Base-by-base conservation (phyloP, 495 filamentous ascomycete genomes). In the Diplogelasinospora grovesii region DNA sequence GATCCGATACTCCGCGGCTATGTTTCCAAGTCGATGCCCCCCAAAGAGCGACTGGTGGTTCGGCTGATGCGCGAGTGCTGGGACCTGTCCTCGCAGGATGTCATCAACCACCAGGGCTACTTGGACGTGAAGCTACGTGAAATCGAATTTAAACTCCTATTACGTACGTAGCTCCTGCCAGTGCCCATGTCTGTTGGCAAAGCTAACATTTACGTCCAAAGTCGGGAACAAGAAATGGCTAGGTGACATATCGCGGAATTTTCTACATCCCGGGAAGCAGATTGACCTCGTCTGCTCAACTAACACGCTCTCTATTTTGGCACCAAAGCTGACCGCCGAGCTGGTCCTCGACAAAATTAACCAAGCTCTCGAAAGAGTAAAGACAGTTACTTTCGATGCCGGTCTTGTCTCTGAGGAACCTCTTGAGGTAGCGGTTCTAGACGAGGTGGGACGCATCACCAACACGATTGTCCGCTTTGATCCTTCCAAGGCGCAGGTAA, bases 1-100 rank as follows among this genome's bases (percentile, higher is more conserved):
- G 42, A 53, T 20, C 27, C 39, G 9, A 37, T 31, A n/a, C 29
- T 60, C n/a, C 39, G 39, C 6, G 58, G 53, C 6, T 61, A 65
- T 23, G 27, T 55, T 23, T 20, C 40, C 19, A 39, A 41, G 22
- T 34, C 29, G n/a, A 53, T 49, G 38, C 35, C 36, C 5, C 39
- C 32, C 8, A 69, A 67, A 41, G 39, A 61, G 44, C 50, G 39
- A 41, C 45, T 71, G 22, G 73, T 49, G 9, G 39, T 60, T 24
- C 39, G 48, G 28, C 15, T 70, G 30, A 56, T 70, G 52, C 65
- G 65, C 4, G 46, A 68, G 15, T 64, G 61, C 45, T 72, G 68
- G 68, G 52, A 46, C 16, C 27, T 69, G 22, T 56, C 51, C 5
- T 54, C 57, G 20, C 25, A 55, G 19, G 50, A 57, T 27, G 36